Evolutionary conservation across 352 stramenopile genomes (phyloP), one percentile per base, ranked within the genome.

Genomic region (Phytophthora parvispora): DNA sequence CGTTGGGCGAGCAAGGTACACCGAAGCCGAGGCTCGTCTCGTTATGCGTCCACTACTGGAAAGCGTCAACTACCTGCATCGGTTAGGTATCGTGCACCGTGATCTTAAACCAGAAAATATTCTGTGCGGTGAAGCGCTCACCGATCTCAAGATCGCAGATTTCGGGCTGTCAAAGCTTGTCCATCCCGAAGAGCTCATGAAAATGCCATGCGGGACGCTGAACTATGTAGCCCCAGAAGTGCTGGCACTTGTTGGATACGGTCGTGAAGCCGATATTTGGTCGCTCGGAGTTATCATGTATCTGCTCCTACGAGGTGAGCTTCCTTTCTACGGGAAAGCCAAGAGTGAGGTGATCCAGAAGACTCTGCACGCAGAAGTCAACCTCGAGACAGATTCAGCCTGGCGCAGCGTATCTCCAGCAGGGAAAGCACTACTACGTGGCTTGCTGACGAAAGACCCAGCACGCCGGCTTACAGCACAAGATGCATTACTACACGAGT

Each of bases 181-280:
- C 7, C 81, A 97, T 32, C 94, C 94, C 0, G 86, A 98, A 55
- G 93, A 98, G 57, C 88, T 98, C 62, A 96, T 98, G 92, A 97
- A 95, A 64, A 95, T 98, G 84, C 90, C 94, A 13, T 98, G 93
- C 47, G 95, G 95, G 1, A 98, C 95, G 0, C 80, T 98, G 0
- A 97, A 95, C 55, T 99, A 99, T 60, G 92, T 98, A n/a, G 95
- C 95, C 1, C 95, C 95, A 4, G 93, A 99, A 69, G 93, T 98
- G 22, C 80, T 98, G 13, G 88, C 89, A 8, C 80, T 93, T 22
- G 81, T 93, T 6, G 94, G 93, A 4, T 98, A 98, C 71, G 89
- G 90, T 20, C 86, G 89, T 25, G 89, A 97, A 62, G 93, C 94
- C 0, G 94, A 98, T 72, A 94, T 98, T 18, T 98, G 94, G 94